Base-by-base conservation (phyloP, 2,329 filamentous ascomycete species). In the Aspergillus neoniger region DNA sequence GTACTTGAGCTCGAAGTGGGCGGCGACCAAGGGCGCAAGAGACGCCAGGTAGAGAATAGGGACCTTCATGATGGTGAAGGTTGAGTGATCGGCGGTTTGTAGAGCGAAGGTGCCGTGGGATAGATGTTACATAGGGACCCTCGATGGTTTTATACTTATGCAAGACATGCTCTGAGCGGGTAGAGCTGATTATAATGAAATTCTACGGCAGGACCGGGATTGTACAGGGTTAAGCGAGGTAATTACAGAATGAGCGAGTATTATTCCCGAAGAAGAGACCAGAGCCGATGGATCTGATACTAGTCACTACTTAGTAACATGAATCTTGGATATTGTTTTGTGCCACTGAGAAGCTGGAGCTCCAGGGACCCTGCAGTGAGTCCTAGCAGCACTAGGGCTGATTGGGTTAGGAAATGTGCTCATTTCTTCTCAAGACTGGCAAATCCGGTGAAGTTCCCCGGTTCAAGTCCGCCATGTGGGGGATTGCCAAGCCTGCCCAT, bases 1-100 rank as follows among this genome's bases (percentile, higher is more conserved):
- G 64, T 80, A 86, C 38, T 78, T 71, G 72, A 88, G 78, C 3
- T 78, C 69, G 76, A 86, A 87, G 69, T 88, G 85, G 15, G 84
- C 85, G 43, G 82, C 74, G 17, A 77, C 76, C 49, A 82, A 66
- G 58, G 81, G 76, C 50, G 79, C 72, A 58, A 82, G 71, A 56
- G 76, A 69, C 63, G 80, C 69, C 55, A 80, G 71, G 39, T 74
- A 60, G 53, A 73, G 55, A 51, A 73, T 60, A 49, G 80, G 68
- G 58, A 76, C 57, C 62, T 73, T 71, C 74, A 74, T 75, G 21
- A 25, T 66, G 55, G n/a, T 38, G 21, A 36, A n/a, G n/a, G 36
- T 10, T 30, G 54, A 5, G 32, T 6, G 8, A n/a, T 10, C 12
- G 25, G 38, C 15, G 14, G n/a, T 14, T 21, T 19, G 47, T 19